Conservation (phyloP, 2,329 filamentous ascomycete species). For the Sordariomycetes sp. region DNA sequence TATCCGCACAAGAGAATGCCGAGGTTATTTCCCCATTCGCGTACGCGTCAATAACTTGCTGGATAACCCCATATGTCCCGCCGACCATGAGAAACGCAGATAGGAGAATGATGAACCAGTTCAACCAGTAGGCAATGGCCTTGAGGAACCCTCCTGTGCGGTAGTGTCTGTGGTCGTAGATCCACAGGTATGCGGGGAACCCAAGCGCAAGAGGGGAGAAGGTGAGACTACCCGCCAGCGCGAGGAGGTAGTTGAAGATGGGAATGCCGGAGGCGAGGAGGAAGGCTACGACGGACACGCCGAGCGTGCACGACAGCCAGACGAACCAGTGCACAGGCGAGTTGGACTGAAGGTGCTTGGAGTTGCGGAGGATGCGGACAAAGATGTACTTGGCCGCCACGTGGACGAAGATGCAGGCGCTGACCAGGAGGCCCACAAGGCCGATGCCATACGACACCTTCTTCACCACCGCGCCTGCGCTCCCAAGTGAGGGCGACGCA, state of each 20-base stretch:
- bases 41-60: slow-evolving; percentile 37
- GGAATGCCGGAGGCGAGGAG: slow-evolving; percentile 18
- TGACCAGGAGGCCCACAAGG: slow-evolving; percentile 31
- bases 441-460: slow-evolving; percentile 48
- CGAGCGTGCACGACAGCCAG: slow-evolving; percentile 19
- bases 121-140: slow-evolving; percentile 16
- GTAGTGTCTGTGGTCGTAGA: slow-evolving; percentile 19
- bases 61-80: slow-evolving; percentile 30
- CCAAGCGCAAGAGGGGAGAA: slow-evolving; percentile 20
- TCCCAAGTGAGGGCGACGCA: slow-evolving; percentile 46
- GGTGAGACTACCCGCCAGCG: slow-evolving; percentile 17
- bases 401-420: slow-evolving; percentile 20
- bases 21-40: slow-evolving; percentile 26
- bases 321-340: slow-evolving; percentile 19
- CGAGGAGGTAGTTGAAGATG: slow-evolving; percentile 19
- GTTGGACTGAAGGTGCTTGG: slow-evolving; percentile 20
- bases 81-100: slow-evolving; percentile 24
- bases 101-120: slow-evolving; percentile 17
- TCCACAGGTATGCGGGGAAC: slow-evolving; percentile 20
- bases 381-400: slow-evolving; percentile 25
- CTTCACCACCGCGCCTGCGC: slow-evolving; percentile 44
- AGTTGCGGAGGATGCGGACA: slow-evolving; percentile 21
- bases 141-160: slow-evolving; percentile 14
- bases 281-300: slow-evolving; percentile 15
- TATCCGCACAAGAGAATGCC: slow-evolving; percentile 35